phyloP scores from a whole-genome alignment of 2,329 filamentous ascomycete species.

The Calcarisporium arbuscula region DNA sequence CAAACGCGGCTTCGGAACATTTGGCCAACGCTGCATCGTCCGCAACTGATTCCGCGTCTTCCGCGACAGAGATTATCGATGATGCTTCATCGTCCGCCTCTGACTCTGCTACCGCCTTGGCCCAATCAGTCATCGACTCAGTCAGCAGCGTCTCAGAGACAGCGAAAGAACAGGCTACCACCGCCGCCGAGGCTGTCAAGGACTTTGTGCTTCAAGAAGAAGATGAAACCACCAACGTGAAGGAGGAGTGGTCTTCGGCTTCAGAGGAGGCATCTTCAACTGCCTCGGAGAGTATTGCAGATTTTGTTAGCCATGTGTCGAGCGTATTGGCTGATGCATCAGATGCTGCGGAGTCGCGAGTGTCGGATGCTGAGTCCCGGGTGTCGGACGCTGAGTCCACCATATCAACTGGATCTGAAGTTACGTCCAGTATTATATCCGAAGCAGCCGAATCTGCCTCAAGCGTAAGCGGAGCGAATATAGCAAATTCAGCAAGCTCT shows the following conservation, averaged over 20 bases:
- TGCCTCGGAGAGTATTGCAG: neutral
- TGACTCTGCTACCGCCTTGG: constrained; percentile 10
- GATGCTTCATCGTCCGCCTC: constrained; percentile 12
- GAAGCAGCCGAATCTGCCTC: too few species aligned
- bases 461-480: too few species aligned
- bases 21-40: constrained; percentile 12
- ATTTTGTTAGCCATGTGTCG: neutral
- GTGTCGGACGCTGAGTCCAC: too few species aligned
- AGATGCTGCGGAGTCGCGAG: too few species aligned
- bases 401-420: too few species aligned
- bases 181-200: constrained; percentile 9
- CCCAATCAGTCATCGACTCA: constrained; percentile 16
- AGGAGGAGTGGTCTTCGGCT: neutral
- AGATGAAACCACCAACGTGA: neutral
- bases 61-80: neutral
- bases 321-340: neutral
- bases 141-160: constrained; percentile 12
- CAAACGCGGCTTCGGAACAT: constrained; percentile 18
- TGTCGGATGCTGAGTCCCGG: too few species aligned
- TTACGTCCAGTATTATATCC: too few species aligned
- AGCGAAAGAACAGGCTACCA: constrained; percentile 15
- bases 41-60: constrained; percentile 5
- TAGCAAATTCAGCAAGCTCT: too few species aligned
- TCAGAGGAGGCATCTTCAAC: neutral
- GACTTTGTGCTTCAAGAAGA: too few species aligned